Conservation (phyloP, 148 eudicot genomes). For the Linanthus parryae region DNA sequence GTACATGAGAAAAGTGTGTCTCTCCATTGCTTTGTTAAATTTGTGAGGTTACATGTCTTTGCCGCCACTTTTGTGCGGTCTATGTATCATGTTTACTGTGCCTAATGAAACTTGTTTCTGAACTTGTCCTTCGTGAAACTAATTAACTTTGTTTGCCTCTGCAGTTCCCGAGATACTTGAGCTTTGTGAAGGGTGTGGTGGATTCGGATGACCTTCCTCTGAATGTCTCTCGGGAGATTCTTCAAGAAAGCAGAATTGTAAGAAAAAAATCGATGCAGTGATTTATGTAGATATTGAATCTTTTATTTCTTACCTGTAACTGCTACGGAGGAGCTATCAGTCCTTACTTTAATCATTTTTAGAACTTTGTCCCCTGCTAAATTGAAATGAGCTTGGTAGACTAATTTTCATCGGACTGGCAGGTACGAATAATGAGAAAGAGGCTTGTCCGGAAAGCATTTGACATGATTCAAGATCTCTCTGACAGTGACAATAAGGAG, state of each 20-base stretch:
- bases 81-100: too few relatives aligned
- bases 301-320: too few relatives aligned
- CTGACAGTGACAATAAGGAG: slow-evolving; percentile 92
- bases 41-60: too few relatives aligned
- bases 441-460: slow-evolving; percentile 91
- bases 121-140: background rate
- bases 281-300: too few relatives aligned
- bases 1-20: too few relatives aligned
- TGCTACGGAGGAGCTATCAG: too few relatives aligned
- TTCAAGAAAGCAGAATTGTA: slow-evolving; percentile 99
- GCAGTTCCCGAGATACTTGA: slow-evolving; percentile 95
- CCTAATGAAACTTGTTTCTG: too few relatives aligned
- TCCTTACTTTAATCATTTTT: slow-evolving; percentile 6
- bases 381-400: background rate
- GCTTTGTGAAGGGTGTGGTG: slow-evolving; percentile 98
- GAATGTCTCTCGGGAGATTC: slow-evolving; percentile 94
- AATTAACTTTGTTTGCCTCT: slow-evolving; percentile 12
- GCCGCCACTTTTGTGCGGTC: too few relatives aligned
- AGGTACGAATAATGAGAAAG: slow-evolving; percentile 98
- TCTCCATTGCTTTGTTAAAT: too few relatives aligned
- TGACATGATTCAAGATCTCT: slow-evolving; percentile 93
- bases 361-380: background rate
- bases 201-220: slow-evolving; percentile 97
- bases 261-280: too few relatives aligned
- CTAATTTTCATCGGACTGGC: slow-evolving; percentile 12